A percentile compares a stretch with the other conserved stretches of the same genome.
Evolutionary conservation across 805 yeast species (phyloP).

Genomic region (Grigorovia jiainica): DNA sequence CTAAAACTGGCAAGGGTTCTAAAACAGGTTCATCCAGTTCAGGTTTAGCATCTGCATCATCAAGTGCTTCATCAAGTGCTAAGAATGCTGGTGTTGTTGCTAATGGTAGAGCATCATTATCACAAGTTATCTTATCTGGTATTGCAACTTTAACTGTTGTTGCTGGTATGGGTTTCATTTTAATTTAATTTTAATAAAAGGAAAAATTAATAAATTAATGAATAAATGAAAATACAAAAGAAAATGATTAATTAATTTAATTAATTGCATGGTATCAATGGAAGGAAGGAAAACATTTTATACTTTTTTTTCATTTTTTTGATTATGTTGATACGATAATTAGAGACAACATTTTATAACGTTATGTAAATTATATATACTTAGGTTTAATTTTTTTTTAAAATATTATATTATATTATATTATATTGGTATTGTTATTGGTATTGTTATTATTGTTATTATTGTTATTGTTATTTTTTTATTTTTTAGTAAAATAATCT

Average conservation of each 20-base stretch:
- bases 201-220: no score
- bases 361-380: not conserved
- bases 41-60: not conserved
- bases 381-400: not conserved
- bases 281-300: no score
- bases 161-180: slow-evolving; percentile 6
- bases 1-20: not conserved
- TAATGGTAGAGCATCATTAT: slow-evolving; percentile 3
- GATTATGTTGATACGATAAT: no score
- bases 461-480: not conserved
- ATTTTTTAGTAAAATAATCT: not conserved
- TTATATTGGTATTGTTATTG: not conserved
- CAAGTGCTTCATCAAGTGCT: slow-evolving; percentile 6
- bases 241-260: no score
- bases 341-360: not conserved
- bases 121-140: slow-evolving; percentile 4
- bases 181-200: slow-evolving; percentile 3
- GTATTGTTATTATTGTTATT: not conserved
- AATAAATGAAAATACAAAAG: no score
- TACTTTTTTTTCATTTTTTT: no score
- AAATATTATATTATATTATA: no score
- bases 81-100: slow-evolving; percentile 2
- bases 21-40: not conserved
- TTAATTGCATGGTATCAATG: no score
- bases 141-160: slow-evolving; percentile 4